Conservation (phyloP, 2,329 filamentous ascomycete species). For the Bimuria novae-zelandiae region DNA sequence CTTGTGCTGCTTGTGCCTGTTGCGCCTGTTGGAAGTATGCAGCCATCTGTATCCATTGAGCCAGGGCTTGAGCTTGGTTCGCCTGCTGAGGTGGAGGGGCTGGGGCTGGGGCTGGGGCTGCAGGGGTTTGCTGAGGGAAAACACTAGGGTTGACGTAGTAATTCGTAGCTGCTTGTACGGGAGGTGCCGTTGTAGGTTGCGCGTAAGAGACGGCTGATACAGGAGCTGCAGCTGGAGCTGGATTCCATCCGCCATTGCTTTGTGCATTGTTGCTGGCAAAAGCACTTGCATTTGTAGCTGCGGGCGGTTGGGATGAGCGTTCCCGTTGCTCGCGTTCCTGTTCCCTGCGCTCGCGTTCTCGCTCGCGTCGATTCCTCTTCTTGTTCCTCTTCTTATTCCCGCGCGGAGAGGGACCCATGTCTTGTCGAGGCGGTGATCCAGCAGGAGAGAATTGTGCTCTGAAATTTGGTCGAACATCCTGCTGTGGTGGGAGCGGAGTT, state of each 20-base stretch:
- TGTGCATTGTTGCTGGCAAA: conserved; percentile 16
- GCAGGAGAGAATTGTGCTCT: conserved; percentile 25
- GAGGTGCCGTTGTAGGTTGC: conserved; percentile 17
- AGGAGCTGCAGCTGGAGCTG: conserved; percentile 22
- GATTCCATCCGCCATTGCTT: conserved; percentile 12
- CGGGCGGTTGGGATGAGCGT: conserved; percentile 23
- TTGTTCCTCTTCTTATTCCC: conserved; percentile 37
- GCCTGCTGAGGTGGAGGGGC: conserved; percentile 13
- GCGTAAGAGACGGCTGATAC: conserved; percentile 19
- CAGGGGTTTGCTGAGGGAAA: conserved; percentile 26
- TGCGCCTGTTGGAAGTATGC: conserved; percentile 26
- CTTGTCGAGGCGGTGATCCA: conserved; percentile 33
- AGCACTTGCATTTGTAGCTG: conserved; percentile 20
- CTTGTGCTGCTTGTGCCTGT: conserved; percentile 14
- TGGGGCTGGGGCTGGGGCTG: conserved; percentile 9
- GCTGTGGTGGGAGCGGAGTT: conserved; percentile 16
- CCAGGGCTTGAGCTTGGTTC: conserved; percentile 17
- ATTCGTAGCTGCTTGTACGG: conserved; percentile 26
- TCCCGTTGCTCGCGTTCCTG: conserved; percentile 3
- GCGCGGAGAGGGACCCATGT: conserved; percentile 26
- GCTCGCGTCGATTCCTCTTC: conserved; percentile 33
- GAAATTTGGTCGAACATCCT: conserved; percentile 15
- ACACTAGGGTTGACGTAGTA: conserved; percentile 44
- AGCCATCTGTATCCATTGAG: conserved; percentile 20
- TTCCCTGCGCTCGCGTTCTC: conserved; percentile 2